Conservation (phyloP, 805 yeast genomes). For the Kodamaea sagamina region DNA sequence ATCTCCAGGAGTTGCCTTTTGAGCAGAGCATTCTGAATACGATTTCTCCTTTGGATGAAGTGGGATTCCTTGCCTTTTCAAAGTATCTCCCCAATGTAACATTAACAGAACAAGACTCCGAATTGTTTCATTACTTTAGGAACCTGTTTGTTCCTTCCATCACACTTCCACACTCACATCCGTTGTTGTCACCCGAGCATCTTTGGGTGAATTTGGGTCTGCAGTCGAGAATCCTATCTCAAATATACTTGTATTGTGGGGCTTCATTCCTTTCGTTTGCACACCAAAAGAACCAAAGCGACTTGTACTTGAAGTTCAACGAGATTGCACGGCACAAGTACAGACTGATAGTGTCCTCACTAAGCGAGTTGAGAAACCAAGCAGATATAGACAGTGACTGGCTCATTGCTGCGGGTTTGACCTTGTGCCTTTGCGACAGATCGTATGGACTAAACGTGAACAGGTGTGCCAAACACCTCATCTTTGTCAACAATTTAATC, state of each 20-base stretch:
- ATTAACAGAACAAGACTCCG: slow-evolving; percentile 12
- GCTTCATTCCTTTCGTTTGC: slow-evolving; percentile 17
- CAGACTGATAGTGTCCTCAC: slow-evolving; percentile 10
- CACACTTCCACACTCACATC: slow-evolving; percentile 20
- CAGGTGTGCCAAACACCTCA: slow-evolving; percentile 34
- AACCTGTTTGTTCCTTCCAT: slow-evolving; percentile 18
- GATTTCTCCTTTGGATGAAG: neutral
- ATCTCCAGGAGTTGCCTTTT: neutral
- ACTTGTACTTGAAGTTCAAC: slow-evolving; percentile 11
- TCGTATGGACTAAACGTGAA: slow-evolving; percentile 26
- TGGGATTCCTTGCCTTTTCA: slow-evolving; percentile 5
- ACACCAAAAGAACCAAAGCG: slow-evolving; percentile 13
- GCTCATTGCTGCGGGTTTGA: slow-evolving; percentile 41
- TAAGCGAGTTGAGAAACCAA: slow-evolving; percentile 21
- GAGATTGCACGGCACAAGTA: slow-evolving; percentile 14
- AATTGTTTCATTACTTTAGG: slow-evolving; percentile 17
- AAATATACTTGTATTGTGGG: slow-evolving; percentile 34
- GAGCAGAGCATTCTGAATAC: neutral
- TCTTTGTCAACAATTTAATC: slow-evolving; percentile 38
- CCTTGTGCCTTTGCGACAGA: slow-evolving; percentile 42
- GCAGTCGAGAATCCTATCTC: slow-evolving; percentile 58
- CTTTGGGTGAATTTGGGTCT: slow-evolving; percentile 49
- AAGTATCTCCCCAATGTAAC: slow-evolving; percentile 11
- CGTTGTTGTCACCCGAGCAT: slow-evolving; percentile 18
- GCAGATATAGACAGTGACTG: slow-evolving; percentile 37